Evolutionary conservation across 345 rosid species (phyloP).

Genomic region (Garcia nutans): DNA sequence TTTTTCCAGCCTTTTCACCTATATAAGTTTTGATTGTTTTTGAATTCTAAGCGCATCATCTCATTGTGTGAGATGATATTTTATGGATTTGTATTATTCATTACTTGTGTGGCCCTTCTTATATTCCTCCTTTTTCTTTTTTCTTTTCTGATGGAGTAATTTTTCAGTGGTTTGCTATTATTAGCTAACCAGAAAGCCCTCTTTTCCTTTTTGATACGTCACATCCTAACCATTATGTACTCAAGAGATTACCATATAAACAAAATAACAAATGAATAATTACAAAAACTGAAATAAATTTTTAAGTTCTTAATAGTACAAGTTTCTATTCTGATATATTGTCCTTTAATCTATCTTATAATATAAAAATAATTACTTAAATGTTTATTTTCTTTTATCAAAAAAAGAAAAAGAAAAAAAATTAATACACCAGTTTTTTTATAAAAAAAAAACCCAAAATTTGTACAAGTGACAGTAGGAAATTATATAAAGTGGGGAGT

Average conservation of each 20-base stretch:
- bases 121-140: background rate
- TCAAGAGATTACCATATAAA: slow-evolving; percentile 2
- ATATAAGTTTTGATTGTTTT: slow-evolving; percentile 24
- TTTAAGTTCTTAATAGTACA: too few species aligned
- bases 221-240: background rate
- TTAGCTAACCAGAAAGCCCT: background rate
- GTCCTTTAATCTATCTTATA: too few species aligned
- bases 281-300: background rate
- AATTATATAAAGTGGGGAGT: background rate
- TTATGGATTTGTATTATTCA: slow-evolving; percentile 26
- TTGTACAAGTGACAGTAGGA: background rate
- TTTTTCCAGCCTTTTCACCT: slow-evolving; percentile 25
- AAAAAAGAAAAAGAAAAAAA: too few species aligned
- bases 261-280: background rate
- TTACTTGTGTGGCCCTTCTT: slow-evolving; percentile 21
- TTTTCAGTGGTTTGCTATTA: background rate
- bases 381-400: too few species aligned
- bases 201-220: slow-evolving; percentile 1
- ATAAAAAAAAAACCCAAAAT: too few species aligned
- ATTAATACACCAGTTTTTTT: too few species aligned
- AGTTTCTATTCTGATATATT: too few species aligned
- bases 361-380: too few species aligned
- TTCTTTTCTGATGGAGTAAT: slow-evolving; percentile 1
- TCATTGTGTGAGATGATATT: slow-evolving; percentile 20
- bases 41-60: slow-evolving; percentile 23